Evolutionary conservation across 2,329 filamentous ascomycete genomes (phyloP).

Genomic region (Fusarium sp.): DNA sequence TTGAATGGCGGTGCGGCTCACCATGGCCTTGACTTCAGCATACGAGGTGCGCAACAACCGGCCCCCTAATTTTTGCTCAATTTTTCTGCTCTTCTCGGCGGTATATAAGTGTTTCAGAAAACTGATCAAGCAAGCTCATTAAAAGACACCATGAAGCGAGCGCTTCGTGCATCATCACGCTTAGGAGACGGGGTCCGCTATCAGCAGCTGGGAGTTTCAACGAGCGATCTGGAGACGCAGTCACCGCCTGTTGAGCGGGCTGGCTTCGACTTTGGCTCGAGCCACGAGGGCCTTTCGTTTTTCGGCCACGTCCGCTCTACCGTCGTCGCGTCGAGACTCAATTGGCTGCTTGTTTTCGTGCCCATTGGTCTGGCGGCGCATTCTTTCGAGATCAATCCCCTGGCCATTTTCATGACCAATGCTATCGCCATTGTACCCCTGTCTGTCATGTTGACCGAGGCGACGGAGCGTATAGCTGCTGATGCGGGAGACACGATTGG

Average conservation of each 20-base stretch:
- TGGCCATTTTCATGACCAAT: slow-evolving; percentile 69
- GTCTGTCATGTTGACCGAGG: slow-evolving; percentile 69
- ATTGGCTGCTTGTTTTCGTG: slow-evolving; percentile 77
- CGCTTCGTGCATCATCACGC: slow-evolving; percentile 44
- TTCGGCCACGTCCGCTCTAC: slow-evolving; percentile 48
- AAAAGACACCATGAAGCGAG: slow-evolving; percentile 42
- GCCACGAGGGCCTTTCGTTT: slow-evolving; percentile 30
- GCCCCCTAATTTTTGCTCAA: background rate
- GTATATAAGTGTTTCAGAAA: background rate
- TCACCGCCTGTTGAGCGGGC: slow-evolving; percentile 31
- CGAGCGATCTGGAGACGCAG: slow-evolving; percentile 46
- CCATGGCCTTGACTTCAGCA: slow-evolving; percentile 33
- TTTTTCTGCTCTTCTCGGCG: background rate
- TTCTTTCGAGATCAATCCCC: slow-evolving; percentile 52
- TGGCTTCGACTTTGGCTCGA: slow-evolving; percentile 27
- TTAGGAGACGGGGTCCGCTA: slow-evolving; percentile 44
- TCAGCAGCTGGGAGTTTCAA: slow-evolving; percentile 38
- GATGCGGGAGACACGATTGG: slow-evolving; percentile 71
- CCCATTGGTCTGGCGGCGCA: slow-evolving; percentile 74
- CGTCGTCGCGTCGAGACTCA: slow-evolving; percentile 65
- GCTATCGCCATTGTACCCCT: slow-evolving; percentile 71
- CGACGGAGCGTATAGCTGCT: slow-evolving; percentile 70
- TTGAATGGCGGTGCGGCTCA: slow-evolving; percentile 14
- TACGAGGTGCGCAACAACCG: slow-evolving; percentile 31
- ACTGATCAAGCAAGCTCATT: slow-evolving; percentile 27